A percentile compares a stretch with the other conserved stretches of the same genome.
These are phyloP conservation scores for Astrephomene gubernaculifera DNA, from an alignment of 139 green algal species.

Conservation along the genomic window DNA sequence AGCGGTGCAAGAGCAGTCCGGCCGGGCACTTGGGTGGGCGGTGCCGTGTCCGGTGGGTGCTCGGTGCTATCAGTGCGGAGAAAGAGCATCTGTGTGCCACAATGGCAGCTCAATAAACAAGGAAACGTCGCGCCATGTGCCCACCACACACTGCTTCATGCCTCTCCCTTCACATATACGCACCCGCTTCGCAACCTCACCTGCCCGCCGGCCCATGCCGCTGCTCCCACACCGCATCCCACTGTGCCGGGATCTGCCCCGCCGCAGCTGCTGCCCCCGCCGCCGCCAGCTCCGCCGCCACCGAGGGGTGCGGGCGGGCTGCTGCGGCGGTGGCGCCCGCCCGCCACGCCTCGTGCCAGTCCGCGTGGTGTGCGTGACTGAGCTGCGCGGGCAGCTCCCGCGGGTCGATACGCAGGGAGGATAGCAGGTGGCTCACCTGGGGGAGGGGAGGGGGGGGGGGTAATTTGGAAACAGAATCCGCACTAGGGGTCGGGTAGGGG, in stretches of 20 bases:
- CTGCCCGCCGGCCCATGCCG: constrained; percentile 12
- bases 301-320: constrained; percentile 2
- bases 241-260: constrained; percentile 32
- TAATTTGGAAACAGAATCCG: no score
- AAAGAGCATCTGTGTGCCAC: no score
- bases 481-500: neutral
- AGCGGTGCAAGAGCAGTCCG: no score
- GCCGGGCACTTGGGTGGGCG: no score
- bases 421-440: constrained; percentile 80
- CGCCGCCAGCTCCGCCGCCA: constrained; percentile 60
- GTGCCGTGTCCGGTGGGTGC: no score
- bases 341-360: constrained; percentile 51
- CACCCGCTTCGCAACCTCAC: neutral
- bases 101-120: no score
- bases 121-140: no score
- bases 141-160: no score
- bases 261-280: constrained; percentile 29
- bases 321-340: neutral
- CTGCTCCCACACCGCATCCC: constrained; percentile 44
- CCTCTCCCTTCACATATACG: no score
- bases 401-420: constrained; percentile 79
- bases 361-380: constrained; percentile 41
- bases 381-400: constrained; percentile 62
- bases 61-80: no score
- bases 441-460: no score